These are phyloP conservation scores for Yamadazyma atlantica DNA, from an alignment of 1,139 yeast species.

Conservation along the genomic window DNA sequence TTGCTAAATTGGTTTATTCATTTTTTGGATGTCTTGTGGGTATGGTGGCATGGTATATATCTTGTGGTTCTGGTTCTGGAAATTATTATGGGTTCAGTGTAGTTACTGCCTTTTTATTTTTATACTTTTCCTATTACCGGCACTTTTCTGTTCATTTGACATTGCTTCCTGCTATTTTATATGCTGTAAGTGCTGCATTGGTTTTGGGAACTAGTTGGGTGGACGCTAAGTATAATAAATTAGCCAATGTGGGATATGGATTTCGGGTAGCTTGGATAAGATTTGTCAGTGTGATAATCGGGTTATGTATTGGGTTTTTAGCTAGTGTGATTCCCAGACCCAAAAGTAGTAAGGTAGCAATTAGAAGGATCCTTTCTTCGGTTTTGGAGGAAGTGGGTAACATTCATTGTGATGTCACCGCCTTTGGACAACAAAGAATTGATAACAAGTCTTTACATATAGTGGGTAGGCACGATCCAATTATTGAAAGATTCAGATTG, in stretches of 20 bases:
- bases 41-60: slow-evolving; percentile 39
- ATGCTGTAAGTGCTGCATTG: slow-evolving; percentile 29
- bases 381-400: slow-evolving; percentile 28
- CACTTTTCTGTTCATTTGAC: slow-evolving; percentile 34
- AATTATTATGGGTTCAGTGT: slow-evolving; percentile 34
- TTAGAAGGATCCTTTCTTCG: slow-evolving; percentile 25
- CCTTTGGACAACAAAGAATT: slow-evolving; percentile 26
- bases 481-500: slow-evolving; percentile 24
- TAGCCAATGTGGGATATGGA: slow-evolving; percentile 15
- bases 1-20: slow-evolving; percentile 27
- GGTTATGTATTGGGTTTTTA: slow-evolving; percentile 30
- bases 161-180: slow-evolving; percentile 30
- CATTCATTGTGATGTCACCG: slow-evolving; percentile 30
- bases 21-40: slow-evolving; percentile 35
- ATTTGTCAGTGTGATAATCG: slow-evolving; percentile 30
- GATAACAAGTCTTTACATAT: slow-evolving; percentile 22
- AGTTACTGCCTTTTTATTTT: slow-evolving; percentile 28
- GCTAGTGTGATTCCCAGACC: slow-evolving; percentile 34
- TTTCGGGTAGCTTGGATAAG: slow-evolving; percentile 27
- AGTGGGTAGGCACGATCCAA: slow-evolving; percentile 23
- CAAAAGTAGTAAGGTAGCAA: slow-evolving; percentile 28
- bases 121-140: slow-evolving; percentile 27
- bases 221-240: slow-evolving; percentile 16
- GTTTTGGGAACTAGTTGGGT: slow-evolving; percentile 40
- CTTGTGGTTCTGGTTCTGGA: slow-evolving; percentile 31